These are phyloP conservation scores for Flagelloscypha sp. DNA, from an alignment of 768 basidiomycete species.

Conservation along the genomic window DNA sequence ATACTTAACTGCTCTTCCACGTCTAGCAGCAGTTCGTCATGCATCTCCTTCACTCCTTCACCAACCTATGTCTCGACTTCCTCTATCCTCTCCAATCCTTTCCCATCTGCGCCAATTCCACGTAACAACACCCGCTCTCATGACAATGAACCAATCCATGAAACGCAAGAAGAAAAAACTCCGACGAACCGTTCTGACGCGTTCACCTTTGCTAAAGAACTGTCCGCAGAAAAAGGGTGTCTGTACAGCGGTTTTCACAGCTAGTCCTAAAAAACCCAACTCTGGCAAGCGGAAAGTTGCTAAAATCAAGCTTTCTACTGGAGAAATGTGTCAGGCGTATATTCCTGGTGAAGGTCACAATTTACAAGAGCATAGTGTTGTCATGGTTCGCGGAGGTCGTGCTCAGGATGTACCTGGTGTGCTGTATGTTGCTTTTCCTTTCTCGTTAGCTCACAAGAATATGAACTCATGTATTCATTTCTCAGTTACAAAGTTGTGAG, in stretches of 20 bases:
- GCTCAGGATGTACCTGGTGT: slow-evolving; percentile 98
- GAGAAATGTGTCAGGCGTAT: slow-evolving; percentile 85
- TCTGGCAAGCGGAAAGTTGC: slow-evolving; percentile 98
- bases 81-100: no score
- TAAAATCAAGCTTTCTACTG: slow-evolving; percentile 83
- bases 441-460: neutral
- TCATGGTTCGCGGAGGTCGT: slow-evolving; percentile 89
- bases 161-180: slow-evolving; percentile 57
- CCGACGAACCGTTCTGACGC: slow-evolving; percentile 39
- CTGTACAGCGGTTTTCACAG: slow-evolving; percentile 70
- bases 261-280: slow-evolving; percentile 95
- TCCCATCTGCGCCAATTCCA: slow-evolving; percentile 49
- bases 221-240: slow-evolving; percentile 91
- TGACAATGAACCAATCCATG: slow-evolving; percentile 85
- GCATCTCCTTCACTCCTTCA: slow-evolving; percentile 13
- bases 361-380: slow-evolving; percentile 94
- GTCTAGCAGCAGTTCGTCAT: slow-evolving; percentile 21
- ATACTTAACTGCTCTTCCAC: slow-evolving; percentile 19
- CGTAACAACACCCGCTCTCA: slow-evolving; percentile 43
- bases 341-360: slow-evolving; percentile 98
- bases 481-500: slow-evolving; percentile 89
- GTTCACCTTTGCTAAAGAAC: slow-evolving; percentile 71
- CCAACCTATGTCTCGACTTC: slow-evolving; percentile 4
- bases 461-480: slow-evolving; percentile 2
- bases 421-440: slow-evolving; percentile 43